phyloP scores from a whole-genome alignment of 768 basidiomycete genomes.

The Rhodotorula paludigena region DNA sequence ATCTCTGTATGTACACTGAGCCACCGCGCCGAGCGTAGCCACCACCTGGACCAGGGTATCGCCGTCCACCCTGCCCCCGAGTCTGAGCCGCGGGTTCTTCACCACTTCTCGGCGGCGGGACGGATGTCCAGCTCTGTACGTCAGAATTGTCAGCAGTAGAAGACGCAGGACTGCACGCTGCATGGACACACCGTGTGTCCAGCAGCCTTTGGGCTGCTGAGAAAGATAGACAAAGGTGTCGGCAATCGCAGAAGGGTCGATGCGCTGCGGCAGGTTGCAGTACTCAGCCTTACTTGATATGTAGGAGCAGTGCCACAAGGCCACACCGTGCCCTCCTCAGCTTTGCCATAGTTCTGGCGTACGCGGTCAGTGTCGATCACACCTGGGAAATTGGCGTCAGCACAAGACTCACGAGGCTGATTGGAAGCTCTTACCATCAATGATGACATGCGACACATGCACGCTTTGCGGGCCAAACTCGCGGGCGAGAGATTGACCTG shows the following conservation, averaged over 20 bases:
- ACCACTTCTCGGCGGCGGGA: conserved; percentile 33
- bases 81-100: too few species aligned
- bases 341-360: too few species aligned
- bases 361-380: conserved; percentile 32
- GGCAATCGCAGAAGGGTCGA: conserved; percentile 35
- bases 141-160: background rate
- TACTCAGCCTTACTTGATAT: too few species aligned
- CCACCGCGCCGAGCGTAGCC: too few species aligned
- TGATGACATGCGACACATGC: conserved; percentile 41
- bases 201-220: conserved; percentile 37
- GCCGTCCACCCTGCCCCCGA: too few species aligned
- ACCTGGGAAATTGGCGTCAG: too few species aligned
- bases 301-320: too few species aligned
- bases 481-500: conserved; percentile 40
- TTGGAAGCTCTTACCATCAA: too few species aligned
- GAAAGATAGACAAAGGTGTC: conserved; percentile 18
- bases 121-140: conserved; percentile 35
- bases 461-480: conserved; percentile 42
- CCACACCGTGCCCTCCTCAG: too few species aligned
- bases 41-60: too few species aligned
- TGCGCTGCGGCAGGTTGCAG: background rate
- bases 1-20: too few species aligned
- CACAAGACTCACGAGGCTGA: too few species aligned
- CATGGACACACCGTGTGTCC: conserved; percentile 34
- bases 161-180: background rate